Base-by-base conservation (phyloP, 2,329 filamentous ascomycete species). In the Bipolaris victoriae region DNA sequence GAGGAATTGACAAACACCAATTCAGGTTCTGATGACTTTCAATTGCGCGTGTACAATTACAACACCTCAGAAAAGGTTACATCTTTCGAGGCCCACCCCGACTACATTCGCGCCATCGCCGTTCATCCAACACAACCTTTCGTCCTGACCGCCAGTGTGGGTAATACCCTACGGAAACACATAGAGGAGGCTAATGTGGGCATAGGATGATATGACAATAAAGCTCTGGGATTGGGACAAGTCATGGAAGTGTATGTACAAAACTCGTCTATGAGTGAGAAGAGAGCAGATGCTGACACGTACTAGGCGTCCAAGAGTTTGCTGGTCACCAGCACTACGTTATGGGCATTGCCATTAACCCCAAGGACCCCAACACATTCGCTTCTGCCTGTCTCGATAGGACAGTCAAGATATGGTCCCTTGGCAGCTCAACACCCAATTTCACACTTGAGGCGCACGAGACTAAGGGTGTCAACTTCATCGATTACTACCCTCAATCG, bases 141-240 rank as follows among this genome's bases (percentile, higher is more conserved):
- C 72, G 91, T 98, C 51, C 84, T 99, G 58, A 99, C 95, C 52
- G 95, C 95, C 63, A 97, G 92, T 63, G 73, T 76, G 58, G 51
- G 72, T 73, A 60, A 40, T 50, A 40, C 35, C 9, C 15, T 15
- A 16, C 49, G 18, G 15, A 7, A 48, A 33, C 9, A 16, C 13
- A 49, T n/a, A 46, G 35, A 44, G 33, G 40, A 40, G 50, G 63
- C 69, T 75, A 58, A 76, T 58, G 29, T 46, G 47, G 47, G 48
- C 39, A 22, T 55, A 75, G 68, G 71, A 76, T 72, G 72, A 76
- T 51, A 77, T 76, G 75, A 77, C 75, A 55, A 97, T 97, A 76
- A 97, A 95, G 84, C 84, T 97, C 49, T 99, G 95, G 93, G 93
- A 99, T 77, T 99, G 95, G 95, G 95, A 99, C 70, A 96, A 95